Percentiles rank a stretch among this genome's conserved stretches.
phyloP scores from a whole-genome alignment of 1,284 basidiomycete species.

The Amylostereum areolatum region DNA sequence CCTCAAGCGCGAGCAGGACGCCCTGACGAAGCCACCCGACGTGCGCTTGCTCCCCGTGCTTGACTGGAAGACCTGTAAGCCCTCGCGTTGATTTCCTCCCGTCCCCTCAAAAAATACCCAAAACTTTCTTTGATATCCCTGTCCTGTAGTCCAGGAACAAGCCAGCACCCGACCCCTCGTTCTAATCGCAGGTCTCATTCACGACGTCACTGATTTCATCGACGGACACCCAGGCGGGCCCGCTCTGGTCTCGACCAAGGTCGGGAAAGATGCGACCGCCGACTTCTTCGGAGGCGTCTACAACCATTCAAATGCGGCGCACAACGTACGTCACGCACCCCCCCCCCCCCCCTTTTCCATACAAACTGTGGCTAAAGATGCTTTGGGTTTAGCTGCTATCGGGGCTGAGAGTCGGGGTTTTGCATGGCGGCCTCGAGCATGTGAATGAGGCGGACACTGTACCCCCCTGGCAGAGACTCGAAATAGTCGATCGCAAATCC shows the following conservation, averaged over 20 bases:
- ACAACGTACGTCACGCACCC: constrained; percentile 48
- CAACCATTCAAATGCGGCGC: constrained; percentile 80
- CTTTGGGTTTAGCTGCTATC: constrained; percentile 49
- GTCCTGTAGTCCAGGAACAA: constrained; percentile 56
- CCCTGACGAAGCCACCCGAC: constrained; percentile 64
- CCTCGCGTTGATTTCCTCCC: background rate
- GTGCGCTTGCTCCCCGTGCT: constrained; percentile 70
- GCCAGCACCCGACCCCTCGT: constrained; percentile 61
- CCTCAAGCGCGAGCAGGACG: constrained; percentile 60
- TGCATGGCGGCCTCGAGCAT: constrained; percentile 65
- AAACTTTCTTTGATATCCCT: background rate
- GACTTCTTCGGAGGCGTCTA: constrained; percentile 84
- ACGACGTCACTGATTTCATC: constrained; percentile 73
- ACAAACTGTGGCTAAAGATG: constrained; percentile 1
- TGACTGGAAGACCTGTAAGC: constrained; percentile 75
- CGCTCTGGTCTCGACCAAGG: constrained; percentile 50
- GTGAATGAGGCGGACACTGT: constrained; percentile 1
- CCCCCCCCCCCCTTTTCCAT: background rate
- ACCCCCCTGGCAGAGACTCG: constrained; percentile 4
- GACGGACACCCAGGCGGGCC: constrained; percentile 82
- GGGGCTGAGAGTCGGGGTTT: constrained; percentile 79
- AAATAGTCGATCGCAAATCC: constrained; percentile 4
- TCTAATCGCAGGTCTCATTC: constrained; percentile 81
- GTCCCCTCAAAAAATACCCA: background rate
- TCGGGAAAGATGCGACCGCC: constrained; percentile 79